A percentile compares a stretch with the other conserved stretches of the same genome.
phyloP scores from a whole-genome alignment of 257 asterid genomes.

The Ligustrum vulgare region DNA sequence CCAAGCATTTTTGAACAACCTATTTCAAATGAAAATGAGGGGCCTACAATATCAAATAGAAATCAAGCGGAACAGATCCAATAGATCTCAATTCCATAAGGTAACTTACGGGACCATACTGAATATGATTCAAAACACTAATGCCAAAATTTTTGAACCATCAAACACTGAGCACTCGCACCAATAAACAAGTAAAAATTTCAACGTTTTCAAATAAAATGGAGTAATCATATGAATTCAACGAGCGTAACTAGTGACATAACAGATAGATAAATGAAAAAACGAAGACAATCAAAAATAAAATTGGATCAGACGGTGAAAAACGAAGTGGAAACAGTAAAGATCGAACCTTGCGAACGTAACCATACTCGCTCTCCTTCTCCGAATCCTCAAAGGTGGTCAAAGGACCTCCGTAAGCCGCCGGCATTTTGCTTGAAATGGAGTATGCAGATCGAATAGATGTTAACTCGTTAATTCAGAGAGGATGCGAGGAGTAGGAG shows the following conservation, averaged over 20 bases:
- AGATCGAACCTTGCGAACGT: slow-evolving; percentile 81
- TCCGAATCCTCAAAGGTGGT: slow-evolving; percentile 98
- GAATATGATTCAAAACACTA: not conserved
- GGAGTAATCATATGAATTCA: not conserved
- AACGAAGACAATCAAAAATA: not conserved
- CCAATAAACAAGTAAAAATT: not conserved
- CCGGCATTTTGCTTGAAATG: slow-evolving; percentile 51
- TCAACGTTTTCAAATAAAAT: not conserved
- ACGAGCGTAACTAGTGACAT: not conserved
- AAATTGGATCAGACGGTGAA: not conserved
- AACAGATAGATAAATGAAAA: not conserved
- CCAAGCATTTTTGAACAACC: not conserved
- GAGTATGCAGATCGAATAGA: slow-evolving; percentile 24
- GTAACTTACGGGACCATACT: not conserved
- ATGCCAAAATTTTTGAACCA: not conserved
- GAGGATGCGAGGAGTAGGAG: no score
- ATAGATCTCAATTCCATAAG: not conserved
- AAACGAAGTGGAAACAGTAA: not conserved
- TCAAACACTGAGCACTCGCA: not conserved
- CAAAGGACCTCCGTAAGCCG: slow-evolving; percentile 66
- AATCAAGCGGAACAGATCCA: not conserved
- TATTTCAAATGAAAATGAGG: not conserved
- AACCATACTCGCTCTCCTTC: slow-evolving; percentile 99
- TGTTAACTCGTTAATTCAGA: no score
- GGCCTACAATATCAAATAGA: not conserved